A percentile compares a stretch with the other conserved stretches of the same genome.
Conservation (phyloP, 805 yeast species). For the Ogataea siamensis region DNA sequence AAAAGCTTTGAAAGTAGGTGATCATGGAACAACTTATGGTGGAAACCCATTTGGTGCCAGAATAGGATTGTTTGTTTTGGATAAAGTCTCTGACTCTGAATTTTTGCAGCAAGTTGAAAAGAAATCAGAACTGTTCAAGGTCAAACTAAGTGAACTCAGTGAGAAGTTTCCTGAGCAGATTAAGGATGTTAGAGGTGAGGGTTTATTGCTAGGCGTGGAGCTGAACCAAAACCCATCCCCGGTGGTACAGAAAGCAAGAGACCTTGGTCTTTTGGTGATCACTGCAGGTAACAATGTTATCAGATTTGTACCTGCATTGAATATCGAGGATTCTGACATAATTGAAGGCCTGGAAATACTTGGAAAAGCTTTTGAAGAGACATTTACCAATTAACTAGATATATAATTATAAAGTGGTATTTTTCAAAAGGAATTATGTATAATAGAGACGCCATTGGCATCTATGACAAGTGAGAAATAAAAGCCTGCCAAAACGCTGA, state of each 20-base stretch:
- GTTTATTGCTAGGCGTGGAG: conserved; percentile 83
- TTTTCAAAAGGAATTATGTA: conserved; percentile 1
- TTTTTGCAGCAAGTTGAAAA: conserved; percentile 60
- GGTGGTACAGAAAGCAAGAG: conserved; percentile 68
- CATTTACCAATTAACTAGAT: conserved; percentile 16
- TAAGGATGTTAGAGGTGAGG: conserved; percentile 78
- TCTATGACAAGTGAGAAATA: conserved; percentile 54
- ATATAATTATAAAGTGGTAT: conserved; percentile 1
- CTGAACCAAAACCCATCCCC: conserved; percentile 61
- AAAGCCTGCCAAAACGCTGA: conserved; percentile 77
- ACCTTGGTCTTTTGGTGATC: conserved; percentile 77
- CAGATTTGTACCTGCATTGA: conserved; percentile 90
- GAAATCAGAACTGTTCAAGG: conserved; percentile 56
- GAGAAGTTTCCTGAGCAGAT: conserved; percentile 60
- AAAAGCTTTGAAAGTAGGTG: conserved; percentile 74
- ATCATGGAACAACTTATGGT: conserved; percentile 97
- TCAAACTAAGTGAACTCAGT: conserved; percentile 49
- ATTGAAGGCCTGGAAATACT: conserved; percentile 71
- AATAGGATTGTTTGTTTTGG: conserved; percentile 74
- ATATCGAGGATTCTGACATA: conserved; percentile 68
- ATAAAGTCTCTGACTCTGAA: conserved; percentile 55
- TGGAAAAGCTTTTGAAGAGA: conserved; percentile 48
- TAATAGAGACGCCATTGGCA: conserved; percentile 17
- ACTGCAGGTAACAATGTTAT: conserved; percentile 92
- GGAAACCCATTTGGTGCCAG: conserved; percentile 93